A percentile compares a stretch with the other conserved stretches of the same genome.
Conservation (phyloP, 495 filamentous ascomycete species). For the Penicillium desertorum region DNA sequence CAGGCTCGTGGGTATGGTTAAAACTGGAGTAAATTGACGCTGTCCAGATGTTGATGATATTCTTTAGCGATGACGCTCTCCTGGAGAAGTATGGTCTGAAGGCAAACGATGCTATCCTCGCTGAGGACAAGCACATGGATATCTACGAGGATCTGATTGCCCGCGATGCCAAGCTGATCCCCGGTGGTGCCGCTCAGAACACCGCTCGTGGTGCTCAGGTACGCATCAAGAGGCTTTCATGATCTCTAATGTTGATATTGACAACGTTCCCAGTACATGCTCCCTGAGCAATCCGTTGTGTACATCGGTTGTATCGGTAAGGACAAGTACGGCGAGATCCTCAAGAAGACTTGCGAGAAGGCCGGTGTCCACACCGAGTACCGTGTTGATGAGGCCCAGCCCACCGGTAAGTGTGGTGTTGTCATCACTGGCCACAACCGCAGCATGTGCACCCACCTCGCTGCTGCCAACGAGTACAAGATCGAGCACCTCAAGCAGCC, state of each 20-base stretch:
- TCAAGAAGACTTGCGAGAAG: slow-evolving; percentile 74
- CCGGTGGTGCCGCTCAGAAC: slow-evolving; percentile 97
- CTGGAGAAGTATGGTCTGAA: slow-evolving; percentile 92
- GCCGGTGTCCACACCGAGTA: slow-evolving; percentile 91
- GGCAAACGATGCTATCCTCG: slow-evolving; percentile 95
- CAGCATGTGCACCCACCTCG: slow-evolving; percentile 92
- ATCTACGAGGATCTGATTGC: slow-evolving; percentile 91
- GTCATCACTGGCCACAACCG: slow-evolving; percentile 95
- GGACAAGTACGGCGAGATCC: slow-evolving; percentile 85
- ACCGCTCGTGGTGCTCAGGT: slow-evolving; percentile 90
- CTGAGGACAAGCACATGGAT: slow-evolving; percentile 81
- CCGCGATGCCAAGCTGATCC: slow-evolving; percentile 88
- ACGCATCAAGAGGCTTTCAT: slow-evolving; percentile 6
- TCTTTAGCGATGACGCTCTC: slow-evolving; percentile 60
- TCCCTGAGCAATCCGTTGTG: slow-evolving; percentile 79
- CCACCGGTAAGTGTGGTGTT: slow-evolving; percentile 92
- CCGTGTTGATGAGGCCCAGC: slow-evolving; percentile 74
- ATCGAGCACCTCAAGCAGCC: slow-evolving; percentile 88
- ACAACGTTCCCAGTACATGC: slow-evolving; percentile 67
- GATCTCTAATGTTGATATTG: background rate
- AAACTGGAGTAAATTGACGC: slow-evolving; percentile 4
- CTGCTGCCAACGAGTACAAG: slow-evolving; percentile 95
- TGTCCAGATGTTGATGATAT: slow-evolving; percentile 7
- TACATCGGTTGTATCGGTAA: slow-evolving; percentile 91
- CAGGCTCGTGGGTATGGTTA: slow-evolving; percentile 71